A percentile compares a stretch with the other conserved stretches of the same genome.
These are phyloP conservation scores for Puccinia novopanici DNA, from an alignment of 1,284 basidiomycete genomes.

Conservation along the genomic window DNA sequence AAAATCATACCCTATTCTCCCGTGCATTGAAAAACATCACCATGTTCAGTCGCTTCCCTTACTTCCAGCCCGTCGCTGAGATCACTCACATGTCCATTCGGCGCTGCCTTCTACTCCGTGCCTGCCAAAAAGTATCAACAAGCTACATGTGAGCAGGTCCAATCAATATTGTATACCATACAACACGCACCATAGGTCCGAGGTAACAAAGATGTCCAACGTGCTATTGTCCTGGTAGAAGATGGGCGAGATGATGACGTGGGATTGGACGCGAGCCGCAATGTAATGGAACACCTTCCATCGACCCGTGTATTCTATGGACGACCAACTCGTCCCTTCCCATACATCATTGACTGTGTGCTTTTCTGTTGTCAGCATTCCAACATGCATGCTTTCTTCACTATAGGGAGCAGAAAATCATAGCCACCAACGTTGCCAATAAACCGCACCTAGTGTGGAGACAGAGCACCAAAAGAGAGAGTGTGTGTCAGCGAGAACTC, in stretches of 20 bases:
- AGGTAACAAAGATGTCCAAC: constrained; percentile 65
- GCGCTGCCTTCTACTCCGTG: constrained; percentile 63
- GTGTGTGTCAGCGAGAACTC: not conserved
- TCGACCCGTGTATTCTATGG: constrained; percentile 67
- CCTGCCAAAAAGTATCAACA: constrained; percentile 52
- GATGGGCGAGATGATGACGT: constrained; percentile 65
- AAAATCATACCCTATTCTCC: constrained; percentile 64
- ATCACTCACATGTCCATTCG: constrained; percentile 63
- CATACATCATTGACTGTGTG: constrained; percentile 67
- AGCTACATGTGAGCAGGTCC: not conserved
- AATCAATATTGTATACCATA: not conserved
- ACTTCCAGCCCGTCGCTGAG: not conserved
- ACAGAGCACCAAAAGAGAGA: constrained; percentile 1
- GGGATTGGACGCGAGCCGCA: constrained; percentile 63
- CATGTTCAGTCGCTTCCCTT: not conserved
- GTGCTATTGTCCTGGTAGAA: constrained; percentile 63
- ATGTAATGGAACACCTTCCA: constrained; percentile 69
- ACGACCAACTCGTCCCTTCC: constrained; percentile 68
- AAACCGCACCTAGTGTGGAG: constrained; percentile 53
- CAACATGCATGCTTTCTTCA: no score
- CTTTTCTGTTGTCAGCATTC: not conserved
- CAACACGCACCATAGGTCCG: constrained; percentile 61
- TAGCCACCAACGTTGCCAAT: constrained; percentile 54
- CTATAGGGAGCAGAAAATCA: no score
- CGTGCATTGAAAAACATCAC: no score